Evolutionary conservation across 2,329 filamentous ascomycete species (phyloP).

Genomic region (Atkinsonella texensis): DNA sequence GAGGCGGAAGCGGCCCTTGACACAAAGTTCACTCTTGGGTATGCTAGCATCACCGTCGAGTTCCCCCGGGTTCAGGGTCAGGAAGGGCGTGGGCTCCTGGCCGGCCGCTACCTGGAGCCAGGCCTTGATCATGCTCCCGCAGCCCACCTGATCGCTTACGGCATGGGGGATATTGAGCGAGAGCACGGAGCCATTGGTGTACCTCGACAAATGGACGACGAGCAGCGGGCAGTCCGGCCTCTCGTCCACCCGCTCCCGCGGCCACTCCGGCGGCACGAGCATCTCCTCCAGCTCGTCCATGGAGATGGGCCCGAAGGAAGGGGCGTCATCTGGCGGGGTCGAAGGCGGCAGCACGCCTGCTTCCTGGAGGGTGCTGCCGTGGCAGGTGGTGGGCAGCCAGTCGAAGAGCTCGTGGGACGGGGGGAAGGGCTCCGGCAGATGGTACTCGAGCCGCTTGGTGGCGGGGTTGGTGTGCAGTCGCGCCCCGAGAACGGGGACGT

Average conservation of each 20-base stretch:
- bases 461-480: constrained; percentile 4
- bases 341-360: background rate
- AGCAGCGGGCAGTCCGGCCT: constrained; percentile 10
- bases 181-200: constrained; percentile 10
- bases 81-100: constrained; percentile 8
- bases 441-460: constrained; percentile 7
- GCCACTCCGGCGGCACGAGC: constrained; percentile 8
- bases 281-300: background rate
- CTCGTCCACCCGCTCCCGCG: constrained; percentile 7
- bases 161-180: constrained; percentile 11
- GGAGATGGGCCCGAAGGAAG: background rate
- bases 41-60: constrained; percentile 8
- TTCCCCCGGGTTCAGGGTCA: constrained; percentile 2
- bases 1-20: constrained; percentile 3
- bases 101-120: constrained; percentile 11
- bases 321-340: background rate
- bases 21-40: constrained; percentile 4
- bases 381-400: constrained; percentile 6
- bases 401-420: constrained; percentile 6
- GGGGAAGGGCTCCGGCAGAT: constrained; percentile 3
- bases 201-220: constrained; percentile 12
- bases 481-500: constrained; percentile 10
- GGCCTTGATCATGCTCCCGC: constrained; percentile 9
- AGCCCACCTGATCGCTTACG: constrained; percentile 12
- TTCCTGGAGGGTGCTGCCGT: background rate